Conservation (phyloP, 1,284 basidiomycete species). For the Ceratobasidium sp. region DNA sequence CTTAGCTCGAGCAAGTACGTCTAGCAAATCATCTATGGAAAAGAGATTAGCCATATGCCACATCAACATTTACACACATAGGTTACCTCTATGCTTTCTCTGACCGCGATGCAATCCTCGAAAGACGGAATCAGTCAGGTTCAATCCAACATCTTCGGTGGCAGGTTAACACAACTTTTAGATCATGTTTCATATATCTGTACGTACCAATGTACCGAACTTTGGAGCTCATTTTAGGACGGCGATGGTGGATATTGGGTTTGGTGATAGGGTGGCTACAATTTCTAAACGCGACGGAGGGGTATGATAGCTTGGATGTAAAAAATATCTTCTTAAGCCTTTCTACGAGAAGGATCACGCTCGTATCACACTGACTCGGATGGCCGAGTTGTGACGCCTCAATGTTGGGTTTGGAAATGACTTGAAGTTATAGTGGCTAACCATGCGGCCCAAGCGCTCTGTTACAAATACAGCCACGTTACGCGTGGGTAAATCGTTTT, state of each 20-base stretch:
- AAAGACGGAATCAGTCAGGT: constrained; percentile 71
- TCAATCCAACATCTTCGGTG: constrained; percentile 57
- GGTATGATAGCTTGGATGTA: background rate
- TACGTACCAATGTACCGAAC: constrained; percentile 39
- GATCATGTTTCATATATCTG: background rate
- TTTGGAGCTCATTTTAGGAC: constrained; percentile 20
- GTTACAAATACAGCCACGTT: too few relatives aligned
- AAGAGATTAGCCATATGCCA: background rate
- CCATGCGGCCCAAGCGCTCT: too few relatives aligned
- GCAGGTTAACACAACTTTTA: background rate
- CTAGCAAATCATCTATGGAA: constrained; percentile 72
- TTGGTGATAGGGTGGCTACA: constrained; percentile 15
- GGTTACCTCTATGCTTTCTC: constrained; percentile 65
- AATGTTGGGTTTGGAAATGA: background rate
- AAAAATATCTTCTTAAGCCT: background rate
- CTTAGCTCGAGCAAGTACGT: constrained; percentile 69
- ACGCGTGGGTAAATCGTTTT: background rate
- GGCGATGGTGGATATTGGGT: background rate
- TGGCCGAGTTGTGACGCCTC: constrained; percentile 18
- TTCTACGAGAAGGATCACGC: background rate
- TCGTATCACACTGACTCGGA: background rate
- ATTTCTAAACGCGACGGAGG: too few relatives aligned
- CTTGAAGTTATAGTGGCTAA: too few relatives aligned
- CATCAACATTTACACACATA: background rate
- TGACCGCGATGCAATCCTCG: constrained; percentile 65